These are phyloP conservation scores for Pleurotus salmoneostramineus DNA, from an alignment of 768 basidiomycete genomes.

Conservation along the genomic window DNA sequence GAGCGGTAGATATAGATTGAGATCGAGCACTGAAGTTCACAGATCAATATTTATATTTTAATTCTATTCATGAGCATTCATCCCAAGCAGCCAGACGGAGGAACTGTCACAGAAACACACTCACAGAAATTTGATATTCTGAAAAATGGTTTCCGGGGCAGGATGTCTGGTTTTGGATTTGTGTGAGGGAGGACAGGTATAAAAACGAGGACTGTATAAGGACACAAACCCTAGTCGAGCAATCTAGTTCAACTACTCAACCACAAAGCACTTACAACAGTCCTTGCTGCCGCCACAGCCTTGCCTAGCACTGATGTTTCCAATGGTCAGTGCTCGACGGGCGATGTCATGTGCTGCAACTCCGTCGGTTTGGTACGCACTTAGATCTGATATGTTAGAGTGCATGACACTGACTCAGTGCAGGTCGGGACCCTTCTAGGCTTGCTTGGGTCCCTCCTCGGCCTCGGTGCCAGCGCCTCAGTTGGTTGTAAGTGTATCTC, in stretches of 20 bases:
- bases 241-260: constrained; percentile 6
- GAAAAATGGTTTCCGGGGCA: neutral
- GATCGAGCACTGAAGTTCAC: too few species aligned
- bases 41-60: too few species aligned
- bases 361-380: constrained; percentile 3
- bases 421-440: neutral
- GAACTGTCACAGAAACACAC: too few species aligned
- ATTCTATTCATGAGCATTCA: too few species aligned
- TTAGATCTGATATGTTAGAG: too few species aligned
- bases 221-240: constrained; percentile 4
- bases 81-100: too few species aligned
- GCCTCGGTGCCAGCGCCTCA: neutral
- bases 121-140: neutral
- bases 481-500: neutral
- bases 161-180: neutral
- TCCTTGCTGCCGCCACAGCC: constrained; percentile 12
- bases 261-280: neutral
- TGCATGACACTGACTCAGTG: neutral
- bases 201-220: neutral
- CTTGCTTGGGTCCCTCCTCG: constrained; percentile 7
- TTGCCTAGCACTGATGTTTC: neutral
- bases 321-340: constrained; percentile 12
- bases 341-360: constrained; percentile 18
- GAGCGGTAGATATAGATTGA: too few species aligned
- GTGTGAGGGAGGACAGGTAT: neutral